Base-by-base conservation (phyloP, 2,329 filamentous ascomycete species). In the Fusarium buxicola region DNA sequence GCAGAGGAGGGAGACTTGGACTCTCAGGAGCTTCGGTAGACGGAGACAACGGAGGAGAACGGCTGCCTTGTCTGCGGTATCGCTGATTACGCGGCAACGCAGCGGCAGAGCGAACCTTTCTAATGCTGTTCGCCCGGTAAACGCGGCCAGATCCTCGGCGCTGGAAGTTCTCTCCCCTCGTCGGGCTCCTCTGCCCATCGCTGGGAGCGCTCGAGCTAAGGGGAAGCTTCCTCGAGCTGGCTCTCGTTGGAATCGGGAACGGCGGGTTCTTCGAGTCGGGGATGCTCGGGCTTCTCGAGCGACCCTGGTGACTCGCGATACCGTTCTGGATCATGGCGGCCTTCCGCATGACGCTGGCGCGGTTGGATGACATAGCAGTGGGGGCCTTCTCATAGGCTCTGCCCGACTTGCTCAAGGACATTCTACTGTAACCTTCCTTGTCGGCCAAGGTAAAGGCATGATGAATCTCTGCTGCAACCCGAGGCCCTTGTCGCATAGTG, bases 241-340 rank as follows among this genome's bases (percentile, higher is more conserved):
- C 91, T 54, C 95, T 84, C 4, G 89, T 89, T 0, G 95, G 95
- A 7, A 99, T 96, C 0, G 95, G 94, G 80, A 96, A 97, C 1
- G 95, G 95, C 25, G 95, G 94, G 48, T 86, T 82, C 27, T 75
- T 78, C 51, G 80, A 59, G 58, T 87, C 92, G 45, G 80, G 82
- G 49, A 87, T 76, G 73, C 84, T 92, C 43, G 89, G 88, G 71
- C 87, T 92, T 58, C 86, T 80, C 9, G 89, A 82, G 31, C 86
- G 84, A 41, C 82, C 80, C 56, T 84, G 83, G 65, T 94, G 91
- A 10, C 87, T 88, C 24, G 85, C 86, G 48, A 92, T 89, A 15
- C 92, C 90, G 71, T 84, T 94, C 61, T 92, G 90, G 48, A 94
- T 93, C 82, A 95, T 86, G 15, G 91, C 90, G 39, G 91, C 85